A percentile compares a stretch with the other conserved stretches of the same genome.
phyloP scores from a whole-genome alignment of 495 filamentous ascomycete species.

The Neurospora sp. region DNA sequence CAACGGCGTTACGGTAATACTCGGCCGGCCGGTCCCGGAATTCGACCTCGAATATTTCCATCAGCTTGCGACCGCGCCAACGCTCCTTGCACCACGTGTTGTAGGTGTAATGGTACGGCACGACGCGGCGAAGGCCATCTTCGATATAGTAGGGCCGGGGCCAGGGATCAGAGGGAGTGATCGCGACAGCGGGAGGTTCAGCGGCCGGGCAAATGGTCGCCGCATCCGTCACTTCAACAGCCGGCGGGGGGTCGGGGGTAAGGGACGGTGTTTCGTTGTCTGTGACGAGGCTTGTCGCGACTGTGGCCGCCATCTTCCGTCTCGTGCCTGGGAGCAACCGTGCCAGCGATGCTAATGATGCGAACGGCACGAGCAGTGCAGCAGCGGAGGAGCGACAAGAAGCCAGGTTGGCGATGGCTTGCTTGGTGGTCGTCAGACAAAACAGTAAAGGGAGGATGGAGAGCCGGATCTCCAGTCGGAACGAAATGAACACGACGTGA shows the following conservation, averaged over 20 bases:
- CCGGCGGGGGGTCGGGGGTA: conserved; percentile 21
- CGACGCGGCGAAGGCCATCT: conserved; percentile 66
- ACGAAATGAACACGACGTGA: not conserved
- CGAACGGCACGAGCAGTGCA: not conserved
- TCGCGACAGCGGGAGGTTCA: conserved; percentile 15
- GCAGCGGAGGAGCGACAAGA: not conserved
- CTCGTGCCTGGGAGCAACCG: not conserved
- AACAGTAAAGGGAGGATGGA: not conserved
- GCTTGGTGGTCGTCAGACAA: not conserved
- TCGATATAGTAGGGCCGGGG: conserved; percentile 70
- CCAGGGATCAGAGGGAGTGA: conserved; percentile 53
- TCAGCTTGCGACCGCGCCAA: conserved; percentile 64
- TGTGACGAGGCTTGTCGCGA: not conserved
- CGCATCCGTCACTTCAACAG: not conserved
- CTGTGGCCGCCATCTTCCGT: not conserved
- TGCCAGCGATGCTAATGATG: not conserved
- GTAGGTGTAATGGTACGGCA: conserved; percentile 89
- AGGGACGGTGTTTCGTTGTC: not conserved
- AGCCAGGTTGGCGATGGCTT: not conserved
- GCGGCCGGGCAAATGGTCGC: not conserved
- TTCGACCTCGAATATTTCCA: conserved; percentile 75
- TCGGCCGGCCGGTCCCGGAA: conserved; percentile 78
- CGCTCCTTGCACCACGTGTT: conserved; percentile 88
- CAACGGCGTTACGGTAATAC: conserved; percentile 83
- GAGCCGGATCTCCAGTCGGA: not conserved